These are phyloP conservation scores for Epichloe amarillans DNA, from an alignment of 2,329 filamentous ascomycete species.

Conservation along the genomic window DNA sequence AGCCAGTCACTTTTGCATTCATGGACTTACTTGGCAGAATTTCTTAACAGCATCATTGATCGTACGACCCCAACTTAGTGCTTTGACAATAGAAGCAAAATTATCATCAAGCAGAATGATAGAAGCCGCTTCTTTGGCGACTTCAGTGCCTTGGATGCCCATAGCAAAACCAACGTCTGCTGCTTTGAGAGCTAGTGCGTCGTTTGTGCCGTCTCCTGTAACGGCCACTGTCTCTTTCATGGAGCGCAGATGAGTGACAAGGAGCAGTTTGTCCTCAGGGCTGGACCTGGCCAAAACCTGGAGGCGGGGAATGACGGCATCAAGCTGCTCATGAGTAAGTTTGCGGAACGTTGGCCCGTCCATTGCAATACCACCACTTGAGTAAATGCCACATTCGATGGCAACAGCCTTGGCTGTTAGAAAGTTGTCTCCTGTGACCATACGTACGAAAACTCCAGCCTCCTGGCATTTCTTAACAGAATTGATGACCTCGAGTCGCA, in stretches of 20 bases:
- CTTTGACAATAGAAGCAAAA: conserved; percentile 50
- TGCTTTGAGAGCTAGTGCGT: conserved; percentile 51
- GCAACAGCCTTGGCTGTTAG: conserved; percentile 32
- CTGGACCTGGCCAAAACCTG: conserved; percentile 57
- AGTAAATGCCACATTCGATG: conserved; percentile 27
- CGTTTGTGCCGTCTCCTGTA: conserved; percentile 54
- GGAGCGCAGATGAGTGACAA: conserved; percentile 50
- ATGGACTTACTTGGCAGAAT: conserved; percentile 38
- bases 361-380: conserved; percentile 55
- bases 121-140: conserved; percentile 52
- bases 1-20: neutral
- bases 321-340: conserved; percentile 33
- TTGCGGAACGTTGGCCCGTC: conserved; percentile 41
- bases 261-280: conserved; percentile 54
- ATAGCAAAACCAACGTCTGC: conserved; percentile 57
- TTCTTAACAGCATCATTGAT: conserved; percentile 52
- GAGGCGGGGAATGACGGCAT: conserved; percentile 44
- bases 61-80: conserved; percentile 47
- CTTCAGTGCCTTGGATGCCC: conserved; percentile 53
- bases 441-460: conserved; percentile 53
- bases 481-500: conserved; percentile 46
- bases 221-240: conserved; percentile 55
- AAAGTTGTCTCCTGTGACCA: conserved; percentile 41
- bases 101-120: conserved; percentile 55
- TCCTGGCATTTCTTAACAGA: conserved; percentile 49